Conservation (phyloP, 768 basidiomycete species). For the Sporobolomyces phaffii region DNA sequence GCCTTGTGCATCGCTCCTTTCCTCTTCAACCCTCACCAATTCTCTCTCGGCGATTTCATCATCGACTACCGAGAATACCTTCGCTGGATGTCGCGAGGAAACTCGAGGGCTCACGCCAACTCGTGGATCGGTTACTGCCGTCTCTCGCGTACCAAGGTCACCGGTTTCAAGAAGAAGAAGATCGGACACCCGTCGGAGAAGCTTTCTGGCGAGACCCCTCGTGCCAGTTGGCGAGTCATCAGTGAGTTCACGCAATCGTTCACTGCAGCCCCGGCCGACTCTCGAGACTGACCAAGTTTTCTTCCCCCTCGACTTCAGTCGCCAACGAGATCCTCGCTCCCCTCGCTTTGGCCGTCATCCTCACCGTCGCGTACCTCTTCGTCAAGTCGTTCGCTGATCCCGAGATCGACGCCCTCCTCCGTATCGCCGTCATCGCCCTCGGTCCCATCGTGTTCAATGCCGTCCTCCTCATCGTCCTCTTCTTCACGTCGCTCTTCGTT, state of each 20-base stretch:
- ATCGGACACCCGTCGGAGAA: slow-evolving; percentile 97
- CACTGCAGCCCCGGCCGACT: slow-evolving; percentile 77
- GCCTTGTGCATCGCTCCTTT: slow-evolving; percentile 91
- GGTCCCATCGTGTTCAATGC: slow-evolving; percentile 97
- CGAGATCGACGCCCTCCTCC: slow-evolving; percentile 76
- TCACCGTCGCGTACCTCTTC: slow-evolving; percentile 56
- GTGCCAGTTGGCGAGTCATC: slow-evolving; percentile 77
- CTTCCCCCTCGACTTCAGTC: slow-evolving; percentile 45
- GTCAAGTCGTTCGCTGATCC: slow-evolving; percentile 76
- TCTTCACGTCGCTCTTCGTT: slow-evolving; percentile 83
- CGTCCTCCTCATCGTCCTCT: slow-evolving; percentile 73
- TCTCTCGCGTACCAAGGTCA: slow-evolving; percentile 94
- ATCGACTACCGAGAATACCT: slow-evolving; percentile 96
- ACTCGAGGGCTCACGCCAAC: slow-evolving; percentile 92
- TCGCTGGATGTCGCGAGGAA: slow-evolving; percentile 98
- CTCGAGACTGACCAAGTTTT: background rate
- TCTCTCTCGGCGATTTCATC: slow-evolving; percentile 91
- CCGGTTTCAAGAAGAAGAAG: slow-evolving; percentile 98
- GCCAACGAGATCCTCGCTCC: slow-evolving; percentile 61
- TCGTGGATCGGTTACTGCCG: slow-evolving; percentile 99
- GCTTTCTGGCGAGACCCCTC: slow-evolving; percentile 86
- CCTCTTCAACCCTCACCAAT: slow-evolving; percentile 99
- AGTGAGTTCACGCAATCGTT: slow-evolving; percentile 53
- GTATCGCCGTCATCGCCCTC: slow-evolving; percentile 84
- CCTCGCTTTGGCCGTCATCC: slow-evolving; percentile 43